phyloP scores from a whole-genome alignment of 805 yeast genomes.

The Ogataea philodendri region DNA sequence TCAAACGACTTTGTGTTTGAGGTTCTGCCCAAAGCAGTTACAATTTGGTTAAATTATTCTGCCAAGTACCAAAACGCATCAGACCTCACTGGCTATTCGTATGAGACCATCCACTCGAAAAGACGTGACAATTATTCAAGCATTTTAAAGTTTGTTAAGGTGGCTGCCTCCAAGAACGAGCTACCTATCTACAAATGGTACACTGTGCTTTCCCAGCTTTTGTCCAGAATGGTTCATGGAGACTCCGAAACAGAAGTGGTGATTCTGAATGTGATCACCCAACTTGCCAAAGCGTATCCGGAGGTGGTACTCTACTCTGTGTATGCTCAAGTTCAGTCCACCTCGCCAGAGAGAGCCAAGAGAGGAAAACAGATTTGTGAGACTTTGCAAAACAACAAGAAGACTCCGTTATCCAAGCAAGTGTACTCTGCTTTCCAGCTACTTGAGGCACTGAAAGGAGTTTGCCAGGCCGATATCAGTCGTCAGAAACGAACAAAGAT shows the following conservation, averaged over 20 bases:
- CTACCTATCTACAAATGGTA: conserved; percentile 69
- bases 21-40: conserved; percentile 83
- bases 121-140: conserved; percentile 41
- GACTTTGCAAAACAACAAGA: conserved; percentile 25
- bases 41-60: conserved; percentile 85
- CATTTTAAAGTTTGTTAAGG: conserved; percentile 48
- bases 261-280: conserved; percentile 55
- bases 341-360: conserved; percentile 41
- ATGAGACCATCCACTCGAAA: conserved; percentile 27
- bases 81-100: conserved; percentile 26
- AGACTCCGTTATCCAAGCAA: conserved; percentile 19
- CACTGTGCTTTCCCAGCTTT: conserved; percentile 78
- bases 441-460: conserved; percentile 41
- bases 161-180: conserved; percentile 36
- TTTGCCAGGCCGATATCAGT: conserved; percentile 42
- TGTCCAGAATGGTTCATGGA: conserved; percentile 72
- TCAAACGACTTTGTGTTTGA: conserved; percentile 74
- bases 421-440: conserved; percentile 34
- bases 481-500: conserved; percentile 35
- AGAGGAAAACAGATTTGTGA: conserved; percentile 47
- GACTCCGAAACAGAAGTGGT: conserved; percentile 54
- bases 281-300: conserved; percentile 66
- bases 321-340: conserved; percentile 65
- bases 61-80: conserved; percentile 34
- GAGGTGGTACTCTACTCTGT: conserved; percentile 84